Evolutionary conservation across 2,329 filamentous ascomycete species (phyloP).

Genomic region (Fusarium subtropicale): DNA sequence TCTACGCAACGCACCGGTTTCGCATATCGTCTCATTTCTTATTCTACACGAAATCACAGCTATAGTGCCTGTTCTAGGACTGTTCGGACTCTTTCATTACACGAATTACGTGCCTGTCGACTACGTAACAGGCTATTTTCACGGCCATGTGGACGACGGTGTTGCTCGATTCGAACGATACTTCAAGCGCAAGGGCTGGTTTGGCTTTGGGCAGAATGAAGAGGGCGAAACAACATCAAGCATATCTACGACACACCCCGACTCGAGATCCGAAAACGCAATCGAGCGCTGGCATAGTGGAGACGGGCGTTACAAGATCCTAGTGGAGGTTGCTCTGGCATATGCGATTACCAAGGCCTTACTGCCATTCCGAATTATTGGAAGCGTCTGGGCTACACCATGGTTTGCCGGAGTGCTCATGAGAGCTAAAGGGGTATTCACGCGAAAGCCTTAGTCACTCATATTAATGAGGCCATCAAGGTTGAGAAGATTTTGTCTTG

Average conservation of each 20-base stretch:
- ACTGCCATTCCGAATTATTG: constrained; percentile 78
- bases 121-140: constrained; percentile 62
- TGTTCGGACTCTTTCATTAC: constrained; percentile 85
- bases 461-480: constrained; percentile 9
- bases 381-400: constrained; percentile 89
- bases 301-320: constrained; percentile 65
- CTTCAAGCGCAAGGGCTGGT: constrained; percentile 84
- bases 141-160: constrained; percentile 69
- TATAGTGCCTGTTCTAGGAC: constrained; percentile 78
- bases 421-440: constrained; percentile 50
- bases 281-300: constrained; percentile 53
- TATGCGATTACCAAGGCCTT: constrained; percentile 91
- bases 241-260: constrained; percentile 5
- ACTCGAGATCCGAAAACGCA: constrained; percentile 46
- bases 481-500: constrained; percentile 44
- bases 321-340: constrained; percentile 82
- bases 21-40: constrained; percentile 87
- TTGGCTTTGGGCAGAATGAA: constrained; percentile 66
- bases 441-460: constrained; percentile 43
- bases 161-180: constrained; percentile 81
- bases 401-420: constrained; percentile 84
- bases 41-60: constrained; percentile 94
- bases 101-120: constrained; percentile 75
- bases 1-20: constrained; percentile 80
- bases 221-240: constrained; percentile 1